Conservation (phyloP, 2,329 filamentous ascomycete species). For the Chlorencoelia australis region DNA sequence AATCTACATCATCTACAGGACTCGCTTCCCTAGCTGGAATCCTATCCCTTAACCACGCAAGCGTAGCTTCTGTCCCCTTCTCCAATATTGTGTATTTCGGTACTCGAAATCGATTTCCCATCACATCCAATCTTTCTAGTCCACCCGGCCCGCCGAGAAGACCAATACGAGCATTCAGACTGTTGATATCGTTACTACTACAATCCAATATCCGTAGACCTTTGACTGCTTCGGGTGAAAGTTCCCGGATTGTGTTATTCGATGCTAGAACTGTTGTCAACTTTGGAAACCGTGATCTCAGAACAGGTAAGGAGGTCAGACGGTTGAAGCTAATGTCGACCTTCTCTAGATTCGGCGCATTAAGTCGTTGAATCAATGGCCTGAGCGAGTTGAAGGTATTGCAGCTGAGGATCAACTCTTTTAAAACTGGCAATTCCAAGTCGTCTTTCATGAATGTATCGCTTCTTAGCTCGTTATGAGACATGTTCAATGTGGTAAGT, state of each 20-base stretch:
- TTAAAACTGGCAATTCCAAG: conserved; percentile 62
- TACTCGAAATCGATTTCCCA: conserved; percentile 79
- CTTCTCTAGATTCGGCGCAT: conserved; percentile 65
- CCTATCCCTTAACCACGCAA: conserved; percentile 70
- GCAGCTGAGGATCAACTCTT: conserved; percentile 64
- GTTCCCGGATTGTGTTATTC: conserved; percentile 68
- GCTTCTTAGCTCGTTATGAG: conserved; percentile 61
- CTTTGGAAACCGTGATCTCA: conserved; percentile 59
- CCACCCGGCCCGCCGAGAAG: conserved; percentile 54
- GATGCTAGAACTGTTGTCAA: conserved; percentile 62
- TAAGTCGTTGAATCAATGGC: conserved; percentile 54
- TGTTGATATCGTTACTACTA: conserved; percentile 76
- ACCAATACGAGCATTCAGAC: conserved; percentile 71
- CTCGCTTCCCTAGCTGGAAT: conserved; percentile 45
- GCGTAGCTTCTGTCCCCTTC: conserved; percentile 74
- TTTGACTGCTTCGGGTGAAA: conserved; percentile 62
- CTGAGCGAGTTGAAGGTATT: conserved; percentile 65
- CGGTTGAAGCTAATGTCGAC: conserved; percentile 78
- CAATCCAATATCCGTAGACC: conserved; percentile 71
- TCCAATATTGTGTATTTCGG: conserved; percentile 76
- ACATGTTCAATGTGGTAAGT: conserved; percentile 61
- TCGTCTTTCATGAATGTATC: conserved; percentile 55
- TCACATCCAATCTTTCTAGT: conserved; percentile 61
- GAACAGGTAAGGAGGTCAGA: conserved; percentile 56
- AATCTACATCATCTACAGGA: conserved; percentile 16